phyloP scores from a whole-genome alignment of 768 basidiomycete genomes.

The Mycena latifolia region DNA sequence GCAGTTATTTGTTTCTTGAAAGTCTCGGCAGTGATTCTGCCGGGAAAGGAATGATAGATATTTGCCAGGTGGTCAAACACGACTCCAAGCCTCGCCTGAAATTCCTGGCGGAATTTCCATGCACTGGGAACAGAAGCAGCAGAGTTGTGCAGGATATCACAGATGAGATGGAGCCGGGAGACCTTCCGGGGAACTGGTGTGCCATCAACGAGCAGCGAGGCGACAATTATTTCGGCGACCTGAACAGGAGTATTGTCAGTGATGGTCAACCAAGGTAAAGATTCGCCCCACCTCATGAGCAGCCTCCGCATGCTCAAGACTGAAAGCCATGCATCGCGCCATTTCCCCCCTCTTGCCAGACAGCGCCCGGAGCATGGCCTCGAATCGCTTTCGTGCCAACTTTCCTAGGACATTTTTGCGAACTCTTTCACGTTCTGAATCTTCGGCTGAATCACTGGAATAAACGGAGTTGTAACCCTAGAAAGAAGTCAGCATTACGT shows the following conservation, averaged over 20 bases:
- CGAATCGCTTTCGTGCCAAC: slow-evolving; percentile 86
- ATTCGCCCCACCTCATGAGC: slow-evolving; percentile 81
- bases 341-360: slow-evolving; percentile 91
- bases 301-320: slow-evolving; percentile 95
- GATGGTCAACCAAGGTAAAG: not conserved
- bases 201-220: slow-evolving; percentile 89
- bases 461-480: slow-evolving; percentile 91
- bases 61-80: slow-evolving; percentile 97
- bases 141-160: slow-evolving; percentile 98
- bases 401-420: slow-evolving; percentile 84
- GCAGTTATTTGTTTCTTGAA: slow-evolving; percentile 94
- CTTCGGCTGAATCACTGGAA: slow-evolving; percentile 95
- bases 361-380: slow-evolving; percentile 89
- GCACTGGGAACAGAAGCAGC: slow-evolving; percentile 94
- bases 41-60: slow-evolving; percentile 96
- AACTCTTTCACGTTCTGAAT: slow-evolving; percentile 87
- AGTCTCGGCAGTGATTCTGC: slow-evolving; percentile 94
- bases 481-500: slow-evolving; percentile 9
- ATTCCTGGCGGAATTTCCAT: slow-evolving; percentile 97
- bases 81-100: slow-evolving; percentile 90
- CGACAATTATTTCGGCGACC: slow-evolving; percentile 92
- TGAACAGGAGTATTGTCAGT: slow-evolving; percentile 45
- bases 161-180: slow-evolving; percentile 94
- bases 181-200: slow-evolving; percentile 98
- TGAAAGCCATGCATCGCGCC: slow-evolving; percentile 97